Evolutionary conservation across 305 asterid genomes (phyloP).

Genomic region (Euphrasia arctica): DNA sequence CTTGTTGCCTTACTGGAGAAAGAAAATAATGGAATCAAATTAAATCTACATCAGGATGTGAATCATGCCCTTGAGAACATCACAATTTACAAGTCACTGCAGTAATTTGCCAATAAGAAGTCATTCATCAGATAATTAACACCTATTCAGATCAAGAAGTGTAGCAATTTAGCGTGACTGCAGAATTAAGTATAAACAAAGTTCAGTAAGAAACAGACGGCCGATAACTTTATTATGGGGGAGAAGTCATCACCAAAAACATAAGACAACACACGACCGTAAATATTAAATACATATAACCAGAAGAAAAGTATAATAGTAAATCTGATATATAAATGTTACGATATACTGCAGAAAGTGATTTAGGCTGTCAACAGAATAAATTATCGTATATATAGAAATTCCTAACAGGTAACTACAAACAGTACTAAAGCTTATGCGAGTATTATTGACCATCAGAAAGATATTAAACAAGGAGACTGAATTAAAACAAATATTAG

Average conservation of each 20-base stretch:
- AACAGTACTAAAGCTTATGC: constrained; percentile 1
- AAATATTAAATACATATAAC: not conserved
- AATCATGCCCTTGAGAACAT: constrained; percentile 19
- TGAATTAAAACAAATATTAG: constrained; percentile 7
- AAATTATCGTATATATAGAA: not conserved
- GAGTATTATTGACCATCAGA: constrained; percentile 8
- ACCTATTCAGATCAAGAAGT: constrained; percentile 10
- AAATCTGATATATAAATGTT: not conserved
- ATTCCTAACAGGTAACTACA: not conserved
- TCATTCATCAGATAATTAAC: not conserved
- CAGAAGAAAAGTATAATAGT: not conserved
- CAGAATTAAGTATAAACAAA: not conserved
- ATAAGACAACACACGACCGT: not conserved
- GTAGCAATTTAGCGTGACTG: not conserved
- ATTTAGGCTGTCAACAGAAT: constrained; percentile 14
- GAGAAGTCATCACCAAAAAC: not conserved
- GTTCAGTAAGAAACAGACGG: not conserved
- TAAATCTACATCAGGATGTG: constrained; percentile 10
- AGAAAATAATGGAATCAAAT: constrained; percentile 20
- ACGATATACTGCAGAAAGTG: constrained; percentile 7
- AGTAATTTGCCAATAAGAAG: not conserved
- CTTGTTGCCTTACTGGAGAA: constrained; percentile 90
- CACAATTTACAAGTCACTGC: constrained; percentile 10
- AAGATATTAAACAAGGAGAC: constrained; percentile 9
- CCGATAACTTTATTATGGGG: not conserved